Conservation (phyloP, 148 eudicot species). For the Rhododendron henanense region DNA sequence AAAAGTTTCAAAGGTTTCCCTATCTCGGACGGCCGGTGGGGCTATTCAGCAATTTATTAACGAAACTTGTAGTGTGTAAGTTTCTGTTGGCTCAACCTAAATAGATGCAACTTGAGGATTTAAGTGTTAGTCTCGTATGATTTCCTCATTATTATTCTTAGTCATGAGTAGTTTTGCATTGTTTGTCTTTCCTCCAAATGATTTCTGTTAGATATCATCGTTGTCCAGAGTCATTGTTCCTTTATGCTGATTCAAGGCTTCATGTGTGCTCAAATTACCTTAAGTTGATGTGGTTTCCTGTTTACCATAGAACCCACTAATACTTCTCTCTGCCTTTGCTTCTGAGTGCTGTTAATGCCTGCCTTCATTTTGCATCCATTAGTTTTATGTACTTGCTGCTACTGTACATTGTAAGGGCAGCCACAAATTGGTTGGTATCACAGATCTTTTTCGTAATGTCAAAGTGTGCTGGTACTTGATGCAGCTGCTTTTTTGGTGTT, state of each 20-base stretch:
- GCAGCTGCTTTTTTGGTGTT: neutral
- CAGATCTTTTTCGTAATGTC: neutral
- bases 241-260: conserved; percentile 2
- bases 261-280: neutral
- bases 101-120: neutral
- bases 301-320: neutral
- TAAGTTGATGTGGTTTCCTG: neutral
- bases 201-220: neutral
- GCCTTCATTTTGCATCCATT: neutral
- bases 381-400: neutral
- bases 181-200: neutral
- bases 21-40: conserved; percentile 59
- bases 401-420: neutral
- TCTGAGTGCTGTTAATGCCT: neutral
- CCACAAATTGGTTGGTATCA: neutral
- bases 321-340: neutral
- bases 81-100: neutral
- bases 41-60: conserved; percentile 52
- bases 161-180: neutral
- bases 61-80: conserved; percentile 60
- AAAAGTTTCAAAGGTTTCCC: conserved; percentile 45
- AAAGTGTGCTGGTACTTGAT: neutral
- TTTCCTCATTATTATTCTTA: neutral
- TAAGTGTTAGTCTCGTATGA: neutral
- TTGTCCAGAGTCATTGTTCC: too few species aligned